Evolutionary conservation across 1,284 basidiomycete species (phyloP).

Genomic region (Flammula alnicola): DNA sequence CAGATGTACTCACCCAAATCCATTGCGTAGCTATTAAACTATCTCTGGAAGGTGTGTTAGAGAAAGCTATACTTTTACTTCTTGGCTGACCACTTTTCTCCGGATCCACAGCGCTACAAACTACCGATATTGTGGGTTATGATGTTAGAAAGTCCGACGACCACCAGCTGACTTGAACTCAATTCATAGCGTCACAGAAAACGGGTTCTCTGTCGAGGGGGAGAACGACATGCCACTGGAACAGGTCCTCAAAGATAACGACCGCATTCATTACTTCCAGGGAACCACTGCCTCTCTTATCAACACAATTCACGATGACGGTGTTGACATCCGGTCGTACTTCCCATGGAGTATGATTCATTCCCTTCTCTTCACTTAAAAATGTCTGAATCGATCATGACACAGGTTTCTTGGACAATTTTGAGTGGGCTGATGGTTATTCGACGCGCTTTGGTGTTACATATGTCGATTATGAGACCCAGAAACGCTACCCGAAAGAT

Average conservation of each 20-base stretch:
- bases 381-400: slow-evolving; percentile 9
- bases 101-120: slow-evolving; percentile 57
- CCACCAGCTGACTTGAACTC: background rate
- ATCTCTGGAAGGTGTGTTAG: slow-evolving; percentile 64
- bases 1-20: too few species aligned
- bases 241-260: slow-evolving; percentile 64
- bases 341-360: slow-evolving; percentile 71
- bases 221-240: slow-evolving; percentile 64
- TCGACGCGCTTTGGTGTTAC: slow-evolving; percentile 68
- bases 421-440: slow-evolving; percentile 79
- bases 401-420: slow-evolving; percentile 71
- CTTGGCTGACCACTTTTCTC: slow-evolving; percentile 7
- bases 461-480: slow-evolving; percentile 75
- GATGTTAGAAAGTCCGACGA: background rate
- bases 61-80: slow-evolving; percentile 1
- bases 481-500: slow-evolving; percentile 72
- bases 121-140: slow-evolving; percentile 66
- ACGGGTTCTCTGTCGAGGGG: slow-evolving; percentile 76
- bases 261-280: slow-evolving; percentile 73
- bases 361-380: background rate
- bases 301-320: slow-evolving; percentile 67
- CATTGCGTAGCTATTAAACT: slow-evolving; percentile 77
- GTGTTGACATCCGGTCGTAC: slow-evolving; percentile 71
- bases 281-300: slow-evolving; percentile 68
- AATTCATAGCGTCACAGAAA: slow-evolving; percentile 65